phyloP scores from a whole-genome alignment of 805 yeast genomes.

The Candida orba region DNA sequence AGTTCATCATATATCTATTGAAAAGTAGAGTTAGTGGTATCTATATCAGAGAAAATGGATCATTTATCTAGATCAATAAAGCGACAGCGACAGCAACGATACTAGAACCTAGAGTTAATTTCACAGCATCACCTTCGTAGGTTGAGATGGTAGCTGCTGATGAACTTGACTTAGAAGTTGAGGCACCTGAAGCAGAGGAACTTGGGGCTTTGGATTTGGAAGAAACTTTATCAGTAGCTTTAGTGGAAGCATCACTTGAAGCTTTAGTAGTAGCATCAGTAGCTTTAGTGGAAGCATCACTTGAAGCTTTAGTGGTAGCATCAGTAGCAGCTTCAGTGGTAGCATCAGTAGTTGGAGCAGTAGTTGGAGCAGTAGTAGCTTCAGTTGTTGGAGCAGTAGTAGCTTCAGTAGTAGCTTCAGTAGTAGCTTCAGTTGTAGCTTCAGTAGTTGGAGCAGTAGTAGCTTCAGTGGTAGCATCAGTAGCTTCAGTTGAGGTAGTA shows the following conservation, averaged over 20 bases:
- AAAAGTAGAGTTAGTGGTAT: background rate
- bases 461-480: background rate
- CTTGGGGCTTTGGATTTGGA: too few species aligned
- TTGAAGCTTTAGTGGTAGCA: background rate
- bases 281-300: background rate
- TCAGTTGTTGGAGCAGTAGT: background rate
- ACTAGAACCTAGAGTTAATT: background rate
- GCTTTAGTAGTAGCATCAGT: too few species aligned
- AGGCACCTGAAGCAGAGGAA: background rate
- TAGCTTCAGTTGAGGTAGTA: background rate
- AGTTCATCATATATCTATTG: too few species aligned
- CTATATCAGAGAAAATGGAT: background rate
- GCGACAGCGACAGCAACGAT: background rate
- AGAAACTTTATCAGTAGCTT: too few species aligned
- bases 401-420: background rate
- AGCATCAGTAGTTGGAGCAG: too few species aligned
- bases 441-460: background rate
- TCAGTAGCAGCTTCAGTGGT: background rate
- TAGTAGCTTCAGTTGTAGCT: background rate
- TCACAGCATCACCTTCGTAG: background rate
- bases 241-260: too few species aligned
- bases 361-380: background rate
- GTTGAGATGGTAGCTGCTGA: background rate
- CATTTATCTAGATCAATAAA: background rate
- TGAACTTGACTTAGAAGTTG: background rate